Percentiles rank a stretch among this genome's conserved stretches.
These are phyloP conservation scores for Xylariales sp. DNA, from an alignment of 2,329 filamentous ascomycete species.

Conservation along the genomic window DNA sequence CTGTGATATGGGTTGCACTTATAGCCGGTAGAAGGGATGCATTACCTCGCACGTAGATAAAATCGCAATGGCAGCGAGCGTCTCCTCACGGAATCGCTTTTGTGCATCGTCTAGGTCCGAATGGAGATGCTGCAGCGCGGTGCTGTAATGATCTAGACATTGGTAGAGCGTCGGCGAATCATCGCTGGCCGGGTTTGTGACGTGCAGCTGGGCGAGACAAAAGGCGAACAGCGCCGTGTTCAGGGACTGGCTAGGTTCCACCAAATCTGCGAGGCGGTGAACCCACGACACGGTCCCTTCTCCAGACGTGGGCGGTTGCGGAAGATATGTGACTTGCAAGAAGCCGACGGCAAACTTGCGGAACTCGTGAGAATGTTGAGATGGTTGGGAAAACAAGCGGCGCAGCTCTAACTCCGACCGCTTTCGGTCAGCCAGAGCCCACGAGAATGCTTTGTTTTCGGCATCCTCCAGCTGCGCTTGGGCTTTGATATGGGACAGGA, in stretches of 20 bases:
- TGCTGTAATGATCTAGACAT: conserved; percentile 15
- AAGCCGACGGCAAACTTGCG: conserved; percentile 12
- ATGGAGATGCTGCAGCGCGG: conserved; percentile 11
- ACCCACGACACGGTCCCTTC: conserved; percentile 12
- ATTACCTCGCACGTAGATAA: conserved; percentile 9
- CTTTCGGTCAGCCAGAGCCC: neutral
- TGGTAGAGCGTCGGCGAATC: conserved; percentile 13
- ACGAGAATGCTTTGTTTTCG: too few relatives aligned
- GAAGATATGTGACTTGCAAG: conserved; percentile 13
- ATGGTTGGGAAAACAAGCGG: conserved; percentile 5
- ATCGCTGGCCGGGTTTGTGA: conserved; percentile 9
- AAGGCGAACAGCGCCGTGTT: conserved; percentile 15
- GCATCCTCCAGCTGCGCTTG: conserved; percentile 7
- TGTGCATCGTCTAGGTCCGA: conserved; percentile 12
- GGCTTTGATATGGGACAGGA: conserved; percentile 8
- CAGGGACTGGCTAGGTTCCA: conserved; percentile 10
- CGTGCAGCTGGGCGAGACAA: conserved; percentile 13
- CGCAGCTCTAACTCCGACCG: neutral
- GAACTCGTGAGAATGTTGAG: conserved; percentile 5
- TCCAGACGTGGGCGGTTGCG: conserved; percentile 7
- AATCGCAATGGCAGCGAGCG: conserved; percentile 13
- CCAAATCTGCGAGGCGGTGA: conserved; percentile 11
- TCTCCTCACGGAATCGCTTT: conserved; percentile 13
- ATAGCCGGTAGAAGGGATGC: too few relatives aligned
- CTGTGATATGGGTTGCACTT: too few relatives aligned